Conservation (phyloP, 2,329 filamentous ascomycete genomes). For the Bisporella sp. region DNA sequence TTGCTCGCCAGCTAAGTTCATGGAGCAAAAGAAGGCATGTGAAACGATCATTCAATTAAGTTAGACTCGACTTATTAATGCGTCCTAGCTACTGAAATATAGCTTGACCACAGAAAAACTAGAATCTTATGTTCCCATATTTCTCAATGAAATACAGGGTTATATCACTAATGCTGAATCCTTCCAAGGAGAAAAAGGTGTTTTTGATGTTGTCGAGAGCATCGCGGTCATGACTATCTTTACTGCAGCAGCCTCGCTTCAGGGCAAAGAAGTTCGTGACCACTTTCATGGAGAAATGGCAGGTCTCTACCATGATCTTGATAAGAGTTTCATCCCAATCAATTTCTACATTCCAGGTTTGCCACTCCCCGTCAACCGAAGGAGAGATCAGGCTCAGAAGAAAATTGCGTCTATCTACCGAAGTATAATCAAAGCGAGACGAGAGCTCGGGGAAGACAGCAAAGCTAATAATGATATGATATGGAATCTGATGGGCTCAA, state of each 20-base stretch:
- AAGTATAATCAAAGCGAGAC: constrained; percentile 67
- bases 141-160: not conserved
- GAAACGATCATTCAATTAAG: too few species aligned
- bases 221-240: constrained; percentile 84
- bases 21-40: constrained; percentile 86
- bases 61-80: not conserved
- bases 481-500: constrained; percentile 76
- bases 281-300: constrained; percentile 75
- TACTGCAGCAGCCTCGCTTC: constrained; percentile 75
- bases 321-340: constrained; percentile 79
- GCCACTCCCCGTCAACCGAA: constrained; percentile 75
- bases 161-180: constrained; percentile 12
- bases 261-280: constrained; percentile 72
- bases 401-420: constrained; percentile 76
- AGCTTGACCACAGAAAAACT: not conserved
- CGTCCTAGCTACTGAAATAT: not conserved
- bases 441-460: constrained; percentile 42
- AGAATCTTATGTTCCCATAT: not conserved
- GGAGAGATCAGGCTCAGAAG: constrained; percentile 67
- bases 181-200: constrained; percentile 60
- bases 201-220: constrained; percentile 64
- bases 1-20: constrained; percentile 80
- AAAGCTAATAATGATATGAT: constrained; percentile 60
- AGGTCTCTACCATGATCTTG: constrained; percentile 74
- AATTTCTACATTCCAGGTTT: constrained; percentile 86